Conservation (phyloP, 805 yeast species). For the Wickerhamomyces sydowiorum region DNA sequence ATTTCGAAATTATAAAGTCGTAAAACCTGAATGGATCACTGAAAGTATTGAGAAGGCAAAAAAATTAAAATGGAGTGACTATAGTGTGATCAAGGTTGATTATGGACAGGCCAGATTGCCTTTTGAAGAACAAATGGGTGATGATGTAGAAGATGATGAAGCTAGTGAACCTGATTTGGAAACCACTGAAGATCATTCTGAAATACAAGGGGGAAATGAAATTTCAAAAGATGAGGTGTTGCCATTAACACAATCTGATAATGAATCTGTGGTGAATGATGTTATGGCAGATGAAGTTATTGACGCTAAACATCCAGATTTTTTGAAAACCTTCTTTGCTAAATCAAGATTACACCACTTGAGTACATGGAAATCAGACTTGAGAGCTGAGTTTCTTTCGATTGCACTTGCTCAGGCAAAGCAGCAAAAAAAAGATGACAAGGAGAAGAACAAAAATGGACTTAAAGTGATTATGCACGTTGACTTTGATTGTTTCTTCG, state of each 20-base stretch:
- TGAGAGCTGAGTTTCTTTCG: conserved; percentile 54
- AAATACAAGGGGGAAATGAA: conserved; percentile 4
- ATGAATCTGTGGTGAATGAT: conserved; percentile 3
- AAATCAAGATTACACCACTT: conserved; percentile 85
- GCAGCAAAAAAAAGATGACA: conserved; percentile 5
- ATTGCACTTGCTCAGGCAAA: conserved; percentile 30
- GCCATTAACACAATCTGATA: conserved; percentile 9
- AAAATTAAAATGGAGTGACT: conserved; percentile 68
- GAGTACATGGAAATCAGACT: conserved; percentile 78
- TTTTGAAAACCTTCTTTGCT: conserved; percentile 63
- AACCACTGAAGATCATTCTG: background rate
- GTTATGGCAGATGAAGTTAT: conserved; percentile 15
- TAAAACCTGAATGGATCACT: conserved; percentile 75
- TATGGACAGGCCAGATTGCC: conserved; percentile 47
- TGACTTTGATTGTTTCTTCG: conserved; percentile 94
- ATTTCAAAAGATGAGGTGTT: conserved; percentile 4
- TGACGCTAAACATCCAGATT: conserved; percentile 75
- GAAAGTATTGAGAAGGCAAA: conserved; percentile 48
- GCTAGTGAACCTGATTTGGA: conserved; percentile 1
- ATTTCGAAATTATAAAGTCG: conserved; percentile 67
- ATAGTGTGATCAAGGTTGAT: conserved; percentile 43
- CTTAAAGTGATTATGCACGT: conserved; percentile 56
- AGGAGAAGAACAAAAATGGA: background rate
- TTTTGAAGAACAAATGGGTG: conserved; percentile 11
- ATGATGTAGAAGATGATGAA: conserved; percentile 4